phyloP scores from a whole-genome alignment of 192 early-diverging fungal genomes.

The Umbelopsis isabellina region DNA sequence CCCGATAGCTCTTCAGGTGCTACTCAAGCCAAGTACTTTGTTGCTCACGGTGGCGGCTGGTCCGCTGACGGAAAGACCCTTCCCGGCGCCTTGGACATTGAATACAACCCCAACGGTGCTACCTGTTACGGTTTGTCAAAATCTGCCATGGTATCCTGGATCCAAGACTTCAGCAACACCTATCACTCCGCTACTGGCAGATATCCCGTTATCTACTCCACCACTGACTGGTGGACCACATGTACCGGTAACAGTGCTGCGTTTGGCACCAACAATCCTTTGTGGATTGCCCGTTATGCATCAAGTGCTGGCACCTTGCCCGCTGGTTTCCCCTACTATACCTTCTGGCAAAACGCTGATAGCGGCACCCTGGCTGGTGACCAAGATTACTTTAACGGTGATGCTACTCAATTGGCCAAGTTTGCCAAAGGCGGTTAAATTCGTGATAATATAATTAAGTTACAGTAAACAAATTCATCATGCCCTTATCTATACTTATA shows the following conservation, averaged over 20 bases:
- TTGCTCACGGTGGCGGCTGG: conserved; percentile 40
- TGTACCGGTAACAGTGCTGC: conserved; percentile 36
- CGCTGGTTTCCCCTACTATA: conserved; percentile 17
- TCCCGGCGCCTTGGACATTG: conserved; percentile 39
- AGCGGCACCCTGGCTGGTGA: conserved; percentile 26
- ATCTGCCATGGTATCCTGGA: conserved; percentile 35
- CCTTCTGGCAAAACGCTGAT: conserved; percentile 38
- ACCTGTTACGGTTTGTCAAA: conserved; percentile 31
- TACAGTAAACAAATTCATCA: too few relatives aligned
- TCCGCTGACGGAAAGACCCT: conserved; percentile 38
- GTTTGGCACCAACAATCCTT: conserved; percentile 34
- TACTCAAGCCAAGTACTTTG: conserved; percentile 37
- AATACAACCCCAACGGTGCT: conserved; percentile 26
- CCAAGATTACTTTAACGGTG: conserved; percentile 28
- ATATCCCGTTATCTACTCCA: conserved; percentile 40
- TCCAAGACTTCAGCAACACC: conserved; percentile 37
- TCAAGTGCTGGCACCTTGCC: conserved; percentile 30
- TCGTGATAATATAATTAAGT: too few relatives aligned
- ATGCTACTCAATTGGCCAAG: conserved; percentile 18
- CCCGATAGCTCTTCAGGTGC: conserved; percentile 28
- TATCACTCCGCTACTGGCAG: conserved; percentile 31
- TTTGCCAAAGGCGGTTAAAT: conserved; percentile 19
- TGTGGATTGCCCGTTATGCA: conserved; percentile 37
- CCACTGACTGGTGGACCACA: conserved; percentile 35
- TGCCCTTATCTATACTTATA: too few relatives aligned